Percentiles rank a stretch among this genome's conserved stretches.
phyloP scores from a whole-genome alignment of 2,329 filamentous ascomycete species.

The Aureobasidium sp. region DNA sequence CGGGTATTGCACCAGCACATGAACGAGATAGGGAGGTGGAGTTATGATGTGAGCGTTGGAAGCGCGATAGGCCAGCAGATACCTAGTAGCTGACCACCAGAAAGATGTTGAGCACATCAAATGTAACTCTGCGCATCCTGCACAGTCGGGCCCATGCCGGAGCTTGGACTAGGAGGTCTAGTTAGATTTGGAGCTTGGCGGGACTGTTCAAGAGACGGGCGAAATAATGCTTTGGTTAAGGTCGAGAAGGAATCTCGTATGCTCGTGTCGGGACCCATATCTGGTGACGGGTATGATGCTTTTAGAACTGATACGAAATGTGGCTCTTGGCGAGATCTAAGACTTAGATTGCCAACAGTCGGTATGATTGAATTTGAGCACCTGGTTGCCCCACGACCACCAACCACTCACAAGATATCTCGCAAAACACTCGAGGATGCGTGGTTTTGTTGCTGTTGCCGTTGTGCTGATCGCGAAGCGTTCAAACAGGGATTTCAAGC shows the following conservation, averaged over 20 bases:
- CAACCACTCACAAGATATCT: slow-evolving; percentile 66
- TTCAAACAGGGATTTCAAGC: slow-evolving; percentile 48
- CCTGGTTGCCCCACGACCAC: slow-evolving; percentile 74
- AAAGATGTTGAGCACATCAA: slow-evolving; percentile 10
- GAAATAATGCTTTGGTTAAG: not conserved
- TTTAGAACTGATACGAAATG: slow-evolving; percentile 10
- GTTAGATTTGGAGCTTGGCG: slow-evolving; percentile 13
- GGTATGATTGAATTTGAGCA: slow-evolving; percentile 59
- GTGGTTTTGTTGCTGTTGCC: slow-evolving; percentile 37
- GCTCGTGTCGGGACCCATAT: slow-evolving; percentile 15
- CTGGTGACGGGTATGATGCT: not conserved
- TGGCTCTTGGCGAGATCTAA: slow-evolving; percentile 4
- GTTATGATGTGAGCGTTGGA: slow-evolving; percentile 3
- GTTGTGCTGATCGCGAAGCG: slow-evolving; percentile 42
- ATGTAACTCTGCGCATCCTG: slow-evolving; percentile 5
- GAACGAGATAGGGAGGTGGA: slow-evolving; percentile 9
- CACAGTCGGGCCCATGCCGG: slow-evolving; percentile 10
- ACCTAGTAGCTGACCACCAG: not conserved
- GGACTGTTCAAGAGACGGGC: not conserved
- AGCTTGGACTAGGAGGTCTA: slow-evolving; percentile 5
- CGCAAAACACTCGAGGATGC: slow-evolving; percentile 69
- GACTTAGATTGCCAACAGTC: slow-evolving; percentile 39
- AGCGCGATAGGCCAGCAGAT: slow-evolving; percentile 5
- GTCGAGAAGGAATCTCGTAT: slow-evolving; percentile 6
- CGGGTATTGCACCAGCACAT: not conserved